Base-by-base conservation (phyloP, 495 filamentous ascomycete species). In the Daldinia grandis region DNA sequence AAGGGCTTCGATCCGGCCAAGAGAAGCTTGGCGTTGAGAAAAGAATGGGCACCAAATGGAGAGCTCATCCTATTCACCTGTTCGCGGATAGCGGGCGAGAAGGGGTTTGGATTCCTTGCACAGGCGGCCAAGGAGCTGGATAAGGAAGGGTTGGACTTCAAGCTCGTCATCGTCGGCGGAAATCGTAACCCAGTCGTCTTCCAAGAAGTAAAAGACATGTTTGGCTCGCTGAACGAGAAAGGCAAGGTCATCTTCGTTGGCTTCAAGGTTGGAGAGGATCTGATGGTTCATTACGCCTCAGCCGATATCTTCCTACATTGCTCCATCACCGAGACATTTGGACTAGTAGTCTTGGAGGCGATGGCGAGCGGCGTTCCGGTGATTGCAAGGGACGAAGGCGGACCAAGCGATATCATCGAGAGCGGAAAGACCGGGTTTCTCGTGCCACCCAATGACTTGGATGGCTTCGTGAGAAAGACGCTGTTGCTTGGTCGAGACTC, bases 311-410 rank as follows among this genome's bases (percentile, higher is more conserved):
- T 90, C 66, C 75, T 90, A 14, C 88, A 90, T 65, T 88, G 86
- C 76, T 90, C 87, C 19, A 82, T 89, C 64, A 89, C 87, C 15
- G 88, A 91, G 73, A 90, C 87, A 0, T 91, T 91, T 72, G 88
- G 88, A 1, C 77, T 91, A 19, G 87, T 90, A 0, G 87, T 89
- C 3, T 77, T 91, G 0, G 88, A 91, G 71, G 84, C 86, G 5
- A 90, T 91, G 88, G 87, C 88, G 0, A 88, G 87, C 73, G 87
- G 87, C 8, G 77, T 91, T 4, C 87, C 87, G 0, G 87, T 91
- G 7, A 82, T 91, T 57, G 88, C 87, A 6, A 80, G 87, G 47
- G 87, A 89, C 67, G 85, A 88, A 68, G 88, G 88, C 24, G 88
- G 88, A 8, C 88, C 88, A 5, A 87, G 84, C 31, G 88, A 91